Percentiles rank a stretch among this genome's conserved stretches.
These are phyloP conservation scores for Mediolabrus comicus DNA, from an alignment of 108 stramenopile species.

Conservation along the genomic window DNA sequence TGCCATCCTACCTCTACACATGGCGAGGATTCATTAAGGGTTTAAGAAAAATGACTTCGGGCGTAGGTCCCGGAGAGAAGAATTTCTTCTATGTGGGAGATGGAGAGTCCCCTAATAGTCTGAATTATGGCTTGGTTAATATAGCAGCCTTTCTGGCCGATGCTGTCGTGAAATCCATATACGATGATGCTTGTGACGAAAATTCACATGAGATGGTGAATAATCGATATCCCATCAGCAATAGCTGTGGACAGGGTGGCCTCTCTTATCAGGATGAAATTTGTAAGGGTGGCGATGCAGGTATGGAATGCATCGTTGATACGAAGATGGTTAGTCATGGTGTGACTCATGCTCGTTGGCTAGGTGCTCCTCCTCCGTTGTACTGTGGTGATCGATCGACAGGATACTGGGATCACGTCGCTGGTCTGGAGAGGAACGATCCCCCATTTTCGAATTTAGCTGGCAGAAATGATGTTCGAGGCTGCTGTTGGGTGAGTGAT, in stretches of 20 bases:
- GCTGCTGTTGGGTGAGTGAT: conserved; percentile 40
- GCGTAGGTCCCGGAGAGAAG: conserved; percentile 29
- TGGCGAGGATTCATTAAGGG: conserved; percentile 27
- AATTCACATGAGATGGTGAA: conserved; percentile 27
- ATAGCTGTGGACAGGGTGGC: conserved; percentile 44
- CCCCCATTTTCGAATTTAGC: conserved; percentile 33
- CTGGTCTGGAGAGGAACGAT: conserved; percentile 21
- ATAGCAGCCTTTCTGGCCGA: conserved; percentile 42
- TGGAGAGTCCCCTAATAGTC: conserved; percentile 14
- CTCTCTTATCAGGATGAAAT: conserved; percentile 36
- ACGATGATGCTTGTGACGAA: conserved; percentile 38
- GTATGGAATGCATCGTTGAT: conserved; percentile 45
- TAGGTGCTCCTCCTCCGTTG: conserved; percentile 45
- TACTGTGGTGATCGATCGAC: conserved; percentile 36
- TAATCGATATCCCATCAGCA: conserved; percentile 40
- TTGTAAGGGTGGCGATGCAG: conserved; percentile 35
- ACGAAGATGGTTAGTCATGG: conserved; percentile 44
- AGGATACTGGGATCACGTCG: conserved; percentile 51
- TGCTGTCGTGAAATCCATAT: conserved; percentile 36
- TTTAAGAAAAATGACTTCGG: conserved; percentile 33
- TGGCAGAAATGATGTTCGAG: conserved; percentile 33
- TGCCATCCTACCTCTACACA: conserved; percentile 35
- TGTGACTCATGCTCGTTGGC: conserved; percentile 45
- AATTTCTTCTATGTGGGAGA: conserved; percentile 46
- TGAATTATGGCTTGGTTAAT: conserved; percentile 29